Base-by-base conservation (phyloP, 352 stramenopile genomes). In the Phytophthora pisi region DNA sequence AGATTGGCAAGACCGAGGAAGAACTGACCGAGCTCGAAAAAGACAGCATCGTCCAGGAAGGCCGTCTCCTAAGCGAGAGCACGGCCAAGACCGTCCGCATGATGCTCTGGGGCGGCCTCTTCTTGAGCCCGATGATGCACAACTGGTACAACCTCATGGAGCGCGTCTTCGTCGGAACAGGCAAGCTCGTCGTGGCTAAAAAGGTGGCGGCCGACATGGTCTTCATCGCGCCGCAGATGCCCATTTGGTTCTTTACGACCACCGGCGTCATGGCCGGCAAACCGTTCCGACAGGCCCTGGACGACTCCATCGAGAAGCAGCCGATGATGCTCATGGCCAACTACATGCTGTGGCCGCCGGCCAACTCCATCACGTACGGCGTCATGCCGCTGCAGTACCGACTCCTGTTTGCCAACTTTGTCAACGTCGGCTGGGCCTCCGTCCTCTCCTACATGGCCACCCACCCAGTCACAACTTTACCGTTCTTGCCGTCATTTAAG, bases 81-180 rank as follows among this genome's bases (percentile, higher is more conserved):
- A 30, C 59, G 5, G 59, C 59, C 16, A 61, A 68, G 26, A 81
- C 74, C 11, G 26, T 72, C 38, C 70, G 79, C 59, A 77, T 92
- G 79, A 86, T 93, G 52, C 77, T 95, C 61, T 97, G 95, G 68
- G 89, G 90, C 30, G 81, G 93, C 5, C 65, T 93, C 43, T 61
- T 96, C 24, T 83, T 96, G 68, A 89, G 88, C 24, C 91, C 89
- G 10, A 77, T 79, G 50, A 94, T 93, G 77, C 89, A 97, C 74
- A 93, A 80, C 31, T 97, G 96, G 67, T 97, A 97, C 70, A 80
- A 89, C 38, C 51, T 89, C 20, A 77, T 97, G 47, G 91, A 97
- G 69, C 47, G 59, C 11, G 57, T 69, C 31, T 60, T 74, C 30
- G 16, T 28, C 11, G 66, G 61, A n/a, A 47, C 68, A 0, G 68